Conservation (phyloP, 208 protist species). For the Naegleria fowleri region DNA sequence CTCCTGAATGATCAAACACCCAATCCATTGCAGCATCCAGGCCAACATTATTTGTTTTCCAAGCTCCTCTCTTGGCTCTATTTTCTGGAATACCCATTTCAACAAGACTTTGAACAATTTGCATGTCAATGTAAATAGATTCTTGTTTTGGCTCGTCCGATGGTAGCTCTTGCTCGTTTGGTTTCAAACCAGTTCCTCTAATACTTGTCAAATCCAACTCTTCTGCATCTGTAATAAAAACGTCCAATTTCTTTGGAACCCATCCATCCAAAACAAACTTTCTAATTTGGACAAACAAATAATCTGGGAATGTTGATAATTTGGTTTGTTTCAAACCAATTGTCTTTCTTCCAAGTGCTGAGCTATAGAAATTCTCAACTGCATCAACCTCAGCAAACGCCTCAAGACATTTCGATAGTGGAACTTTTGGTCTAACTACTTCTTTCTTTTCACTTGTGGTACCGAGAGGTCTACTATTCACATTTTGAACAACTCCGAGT, state of each 20-base stretch:
- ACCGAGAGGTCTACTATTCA: background rate
- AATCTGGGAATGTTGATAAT: constrained; percentile 70
- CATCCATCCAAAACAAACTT: constrained; percentile 68
- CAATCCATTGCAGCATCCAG: constrained; percentile 56
- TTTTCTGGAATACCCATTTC: constrained; percentile 74
- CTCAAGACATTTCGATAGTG: constrained; percentile 61
- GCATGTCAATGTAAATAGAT: background rate
- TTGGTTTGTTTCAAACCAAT: constrained; percentile 56
- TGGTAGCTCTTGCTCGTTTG: constrained; percentile 61
- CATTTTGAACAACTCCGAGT: background rate
- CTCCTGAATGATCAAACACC: constrained; percentile 57
- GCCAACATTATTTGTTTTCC: constrained; percentile 41
- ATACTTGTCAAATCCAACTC: constrained; percentile 56
- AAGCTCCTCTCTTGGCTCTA: constrained; percentile 43
- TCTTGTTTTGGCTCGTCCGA: background rate
- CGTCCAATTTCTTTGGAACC: constrained; percentile 72
- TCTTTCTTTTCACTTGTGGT: background rate
- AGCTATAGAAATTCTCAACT: constrained; percentile 62
- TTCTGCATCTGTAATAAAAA: constrained; percentile 70
- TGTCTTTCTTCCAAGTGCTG: constrained; percentile 50
- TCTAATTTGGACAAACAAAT: constrained; percentile 64
- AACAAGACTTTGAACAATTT: constrained; percentile 67
- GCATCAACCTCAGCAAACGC: constrained; percentile 39
- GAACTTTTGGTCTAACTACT: constrained; percentile 47
- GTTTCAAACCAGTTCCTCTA: constrained; percentile 54